Evolutionary conservation across 1,139 yeast genomes (phyloP).

Genomic region (Debaryomyces sp.): DNA sequence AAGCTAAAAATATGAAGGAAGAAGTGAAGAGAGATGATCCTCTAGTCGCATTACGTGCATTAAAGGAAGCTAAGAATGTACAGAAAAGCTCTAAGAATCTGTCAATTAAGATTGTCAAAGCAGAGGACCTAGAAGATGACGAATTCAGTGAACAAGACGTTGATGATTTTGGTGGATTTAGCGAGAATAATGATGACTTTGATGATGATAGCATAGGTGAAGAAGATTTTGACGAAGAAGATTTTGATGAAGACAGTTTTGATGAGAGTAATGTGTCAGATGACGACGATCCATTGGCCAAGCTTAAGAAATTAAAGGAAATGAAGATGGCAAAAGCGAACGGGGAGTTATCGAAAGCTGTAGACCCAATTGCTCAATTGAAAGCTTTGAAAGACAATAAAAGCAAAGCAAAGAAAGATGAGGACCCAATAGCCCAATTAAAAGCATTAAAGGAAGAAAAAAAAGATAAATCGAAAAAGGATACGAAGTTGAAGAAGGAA

Average conservation of each 20-base stretch:
- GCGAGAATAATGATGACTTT: conserved; percentile 12
- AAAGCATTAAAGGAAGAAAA: conserved; percentile 43
- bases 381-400: conserved; percentile 37
- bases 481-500: conserved; percentile 13
- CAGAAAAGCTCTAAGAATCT: conserved; percentile 1
- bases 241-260: conserved; percentile 9
- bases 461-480: conserved; percentile 15
- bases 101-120: conserved; percentile 26
- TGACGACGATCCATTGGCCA: conserved; percentile 26
- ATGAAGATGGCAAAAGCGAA: conserved; percentile 11
- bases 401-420: conserved; percentile 15
- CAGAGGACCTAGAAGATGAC: conserved; percentile 27
- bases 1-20: conserved; percentile 10
- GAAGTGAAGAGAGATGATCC: conserved; percentile 5
- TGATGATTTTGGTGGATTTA: conserved; percentile 17
- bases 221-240: conserved; percentile 10
- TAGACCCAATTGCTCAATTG: conserved; percentile 40
- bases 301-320: conserved; percentile 24
- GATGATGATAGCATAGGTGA: conserved; percentile 9
- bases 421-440: conserved; percentile 46
- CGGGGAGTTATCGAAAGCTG: conserved; percentile 4
- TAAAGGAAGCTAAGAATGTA: conserved; percentile 11
- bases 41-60: conserved; percentile 12
- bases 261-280: conserved; percentile 10
- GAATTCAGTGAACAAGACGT: conserved; percentile 14